Conservation (phyloP, 495 filamentous ascomycete genomes). For the Aspergillus cristatus region DNA sequence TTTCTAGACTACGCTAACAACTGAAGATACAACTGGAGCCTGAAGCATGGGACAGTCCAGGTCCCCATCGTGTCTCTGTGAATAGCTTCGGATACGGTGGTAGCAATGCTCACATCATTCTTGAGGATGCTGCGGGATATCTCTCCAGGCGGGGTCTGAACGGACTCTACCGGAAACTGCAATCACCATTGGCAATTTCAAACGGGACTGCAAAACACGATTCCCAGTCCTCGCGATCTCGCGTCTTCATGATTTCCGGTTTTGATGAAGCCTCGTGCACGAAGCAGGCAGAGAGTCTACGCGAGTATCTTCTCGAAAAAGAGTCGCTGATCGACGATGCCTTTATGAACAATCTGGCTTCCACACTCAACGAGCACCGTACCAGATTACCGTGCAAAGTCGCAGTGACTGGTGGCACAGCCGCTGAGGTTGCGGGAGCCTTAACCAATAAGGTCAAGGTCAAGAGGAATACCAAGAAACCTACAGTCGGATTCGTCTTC, state of each 20-base stretch:
- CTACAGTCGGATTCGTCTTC: constrained; percentile 53
- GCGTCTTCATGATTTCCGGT: constrained; percentile 12
- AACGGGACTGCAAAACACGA: not conserved
- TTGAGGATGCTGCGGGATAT: constrained; percentile 22
- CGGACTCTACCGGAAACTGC: not conserved
- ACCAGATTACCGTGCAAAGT: constrained; percentile 17
- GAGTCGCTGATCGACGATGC: not conserved
- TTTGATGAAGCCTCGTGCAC: constrained; percentile 11
- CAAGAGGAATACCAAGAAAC: constrained; percentile 7
- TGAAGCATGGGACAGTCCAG: constrained; percentile 12
- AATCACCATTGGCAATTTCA: not conserved
- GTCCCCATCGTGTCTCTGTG: constrained; percentile 20
- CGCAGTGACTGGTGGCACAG: constrained; percentile 5
- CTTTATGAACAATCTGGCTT: constrained; percentile 16
- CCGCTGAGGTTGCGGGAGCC: not conserved
- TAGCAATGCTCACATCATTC: constrained; percentile 28
- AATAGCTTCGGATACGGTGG: constrained; percentile 35
- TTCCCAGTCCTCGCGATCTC: not conserved
- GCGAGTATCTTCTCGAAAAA: constrained; percentile 6
- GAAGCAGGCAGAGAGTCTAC: constrained; percentile 1
- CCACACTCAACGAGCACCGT: constrained; percentile 18
- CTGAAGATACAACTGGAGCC: constrained; percentile 12
- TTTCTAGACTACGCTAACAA: too few species aligned
- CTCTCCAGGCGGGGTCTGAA: not conserved
- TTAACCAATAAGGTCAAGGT: not conserved